Evolutionary conservation across 345 rosid species (phyloP), one percentile per base, ranked within the genome.

Genomic region (Eucalyptus fibrosa): DNA sequence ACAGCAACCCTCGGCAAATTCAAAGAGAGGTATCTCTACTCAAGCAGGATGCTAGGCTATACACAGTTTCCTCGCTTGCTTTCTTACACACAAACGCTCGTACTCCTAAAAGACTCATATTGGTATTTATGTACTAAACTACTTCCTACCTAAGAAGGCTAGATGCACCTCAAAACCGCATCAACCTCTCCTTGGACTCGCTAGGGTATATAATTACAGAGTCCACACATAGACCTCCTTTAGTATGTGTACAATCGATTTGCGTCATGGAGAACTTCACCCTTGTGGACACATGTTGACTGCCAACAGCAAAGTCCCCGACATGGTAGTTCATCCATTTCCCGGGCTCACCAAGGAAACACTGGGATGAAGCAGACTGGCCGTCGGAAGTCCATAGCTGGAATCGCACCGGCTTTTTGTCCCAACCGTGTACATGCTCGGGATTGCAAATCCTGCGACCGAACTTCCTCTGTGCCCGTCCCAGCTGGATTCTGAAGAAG

Each of bases 201-300:
- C 95, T 93, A 5, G 99, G 99, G 92, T 90, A 95, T 90, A 97
- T 94, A 82, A 93, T 87, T 30, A 96, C 97, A 60, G 96, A 95
- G 91, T 98, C 99, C 90, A 98, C 65, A 91, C 97, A 96, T 2
- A 98, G 93, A 80, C 99, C 99, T 7, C 99, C 99, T 93, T 98
- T 98, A 32, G 99, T 97, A 91, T 98, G 99, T 1, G 99, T 98
- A 92, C 99, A 98, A 90, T 98, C 99, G 28, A 98, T 98, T 91
- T 98, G 99, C 49, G 95, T 98, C 97, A 96, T 93, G 3, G 99
- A 96, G 93, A 97, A 95, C 88, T 93, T 97, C 19, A 98, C 93
- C 93, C 92, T 95, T 6, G 93, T 95, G 3, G 93, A 51, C 3
- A 86, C 7, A 12, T 86, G 91, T 14, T 94, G 34, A 69, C 91